Conservation (phyloP, 1,139 yeast species). For the Debaryomyces robertsiae region DNA sequence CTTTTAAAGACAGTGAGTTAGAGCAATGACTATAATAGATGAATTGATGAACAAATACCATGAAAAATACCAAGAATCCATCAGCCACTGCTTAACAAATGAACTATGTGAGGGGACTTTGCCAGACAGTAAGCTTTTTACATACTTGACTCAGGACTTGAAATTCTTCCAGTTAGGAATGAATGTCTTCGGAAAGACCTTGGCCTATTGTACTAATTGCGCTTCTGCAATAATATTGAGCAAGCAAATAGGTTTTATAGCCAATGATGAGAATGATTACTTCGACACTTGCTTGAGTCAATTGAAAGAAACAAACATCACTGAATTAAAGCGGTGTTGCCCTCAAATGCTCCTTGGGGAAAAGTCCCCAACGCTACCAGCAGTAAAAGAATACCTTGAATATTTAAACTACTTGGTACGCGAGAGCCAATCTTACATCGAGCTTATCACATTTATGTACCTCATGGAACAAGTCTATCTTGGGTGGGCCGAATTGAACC, state of each 20-base stretch:
- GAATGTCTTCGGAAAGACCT: slow-evolving; percentile 45
- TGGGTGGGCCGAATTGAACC: slow-evolving; percentile 50
- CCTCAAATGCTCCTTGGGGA: slow-evolving; percentile 20
- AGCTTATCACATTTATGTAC: slow-evolving; percentile 47
- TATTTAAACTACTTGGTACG: slow-evolving; percentile 32
- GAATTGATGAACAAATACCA: slow-evolving; percentile 26
- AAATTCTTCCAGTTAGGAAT: slow-evolving; percentile 48
- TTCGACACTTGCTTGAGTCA: slow-evolving; percentile 39
- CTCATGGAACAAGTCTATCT: slow-evolving; percentile 54
- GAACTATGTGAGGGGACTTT: slow-evolving; percentile 51
- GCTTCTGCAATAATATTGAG: slow-evolving; percentile 41
- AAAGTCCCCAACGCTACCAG: slow-evolving; percentile 23
- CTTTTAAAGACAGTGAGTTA: no score
- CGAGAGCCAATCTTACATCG: slow-evolving; percentile 38
- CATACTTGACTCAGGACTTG: slow-evolving; percentile 52
- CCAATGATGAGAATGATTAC: slow-evolving; percentile 52
- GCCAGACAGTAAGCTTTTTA: slow-evolving; percentile 40
- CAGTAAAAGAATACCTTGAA: slow-evolving; percentile 42
- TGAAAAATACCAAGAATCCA: slow-evolving; percentile 28
- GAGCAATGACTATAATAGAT: slow-evolving; percentile 14
- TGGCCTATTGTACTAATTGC: slow-evolving; percentile 45
- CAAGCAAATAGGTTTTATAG: slow-evolving; percentile 54
- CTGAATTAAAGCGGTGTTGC: slow-evolving; percentile 21
- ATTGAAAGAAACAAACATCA: slow-evolving; percentile 19
- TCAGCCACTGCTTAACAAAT: slow-evolving; percentile 45